Evolutionary conservation across 768 basidiomycete genomes (phyloP), one percentile per base, ranked within the genome.

Genomic region (Boletus reticulatus): DNA sequence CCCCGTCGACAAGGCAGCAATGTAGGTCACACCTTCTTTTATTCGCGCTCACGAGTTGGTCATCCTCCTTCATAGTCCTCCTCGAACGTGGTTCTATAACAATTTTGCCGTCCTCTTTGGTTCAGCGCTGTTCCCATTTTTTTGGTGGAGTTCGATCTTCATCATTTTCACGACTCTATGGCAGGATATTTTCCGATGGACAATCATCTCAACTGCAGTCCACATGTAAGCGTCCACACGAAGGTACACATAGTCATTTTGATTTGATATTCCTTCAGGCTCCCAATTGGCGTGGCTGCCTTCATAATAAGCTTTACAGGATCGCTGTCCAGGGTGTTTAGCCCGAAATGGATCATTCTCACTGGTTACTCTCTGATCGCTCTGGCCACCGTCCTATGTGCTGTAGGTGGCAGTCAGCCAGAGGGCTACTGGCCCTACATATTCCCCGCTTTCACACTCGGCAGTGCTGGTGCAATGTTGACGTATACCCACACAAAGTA

Each of bases 261-360:
- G 27, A 59, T 60, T 19, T 49, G 27, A 59, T 24, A 41, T 38
- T 50, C 16, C 29, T 44, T 38, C 14, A 77, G 75, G 69, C 50
- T 79, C 10, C 79, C 80, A 2, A 61, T 83, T 49, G 76, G 78
- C 27, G 56, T 77, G 5, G 63, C 71, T 42, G 69, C 73, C 7
- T 67, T 80, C 14, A 59, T 68, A 9, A 69, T 65, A 53, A 67
- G 74, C 43, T 74, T 75, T 64, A 70, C 76, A 1, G 77, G 78
- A 13, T 50, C 72, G 11, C 57, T 80, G 32, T 67, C 77, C 11
- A 73, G 69, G 43, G 59, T 69, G 10, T 61, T 72, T 36, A 69
- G 67, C 32, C 66, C 72, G 1, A 83, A 83, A 60, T 78, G 73
- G 68, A 67, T 80, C 39, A 76, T 82, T 55, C 67, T 81, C 31